Base-by-base conservation (phyloP, 73 alveolate species). In the Symbiodinium pilosum region DNA sequence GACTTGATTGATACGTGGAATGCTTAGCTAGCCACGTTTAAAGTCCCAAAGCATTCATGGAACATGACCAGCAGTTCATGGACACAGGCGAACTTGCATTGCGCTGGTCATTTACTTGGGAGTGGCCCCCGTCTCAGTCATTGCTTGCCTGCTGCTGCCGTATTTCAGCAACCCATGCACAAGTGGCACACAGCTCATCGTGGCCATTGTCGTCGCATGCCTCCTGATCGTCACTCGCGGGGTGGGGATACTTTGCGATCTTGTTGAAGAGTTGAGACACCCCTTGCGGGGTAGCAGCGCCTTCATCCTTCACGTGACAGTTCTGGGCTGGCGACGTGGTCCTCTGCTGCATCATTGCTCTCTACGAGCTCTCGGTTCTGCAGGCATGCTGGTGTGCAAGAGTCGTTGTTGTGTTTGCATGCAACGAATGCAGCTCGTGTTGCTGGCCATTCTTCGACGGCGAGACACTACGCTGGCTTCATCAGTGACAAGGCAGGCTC, bases 291-390 rank as follows among this genome's bases (percentile, higher is more conserved):
- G n/a, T n/a, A n/a, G n/a, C n/a, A n/a, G n/a, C 21, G 20, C 47
- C 47, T n/a, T 75, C 52, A 51, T 20, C 24, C 4, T 12, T 16
- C 38, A 40, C 1, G 18, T 7, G 30, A 16, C 93, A 93, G 98
- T 93, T 93, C 92, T 93, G 92, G 92, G 98, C 98, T 16, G 91
- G 92, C 64, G 98, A 93, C 92, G 98, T 93, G 92, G 98, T 93
- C 43, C 84, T 93, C 16, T 93, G 98, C 92, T 93, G 98, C 98
- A 93, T 93, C 84, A 93, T 93, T 26, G 98, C 98, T 14, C 92
- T 93, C 14, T 93, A 93, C 43, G 93, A 93, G 92, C 98, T 93
- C 98, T 75, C 92, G 11, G 92, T 93, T 32, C 92, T 93, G 40
- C 98, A 93, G 97, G 97, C 54, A 39, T 30, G 16, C 26, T 21